Conservation (phyloP, 306 rosid species). For the Castanea crenata region DNA sequence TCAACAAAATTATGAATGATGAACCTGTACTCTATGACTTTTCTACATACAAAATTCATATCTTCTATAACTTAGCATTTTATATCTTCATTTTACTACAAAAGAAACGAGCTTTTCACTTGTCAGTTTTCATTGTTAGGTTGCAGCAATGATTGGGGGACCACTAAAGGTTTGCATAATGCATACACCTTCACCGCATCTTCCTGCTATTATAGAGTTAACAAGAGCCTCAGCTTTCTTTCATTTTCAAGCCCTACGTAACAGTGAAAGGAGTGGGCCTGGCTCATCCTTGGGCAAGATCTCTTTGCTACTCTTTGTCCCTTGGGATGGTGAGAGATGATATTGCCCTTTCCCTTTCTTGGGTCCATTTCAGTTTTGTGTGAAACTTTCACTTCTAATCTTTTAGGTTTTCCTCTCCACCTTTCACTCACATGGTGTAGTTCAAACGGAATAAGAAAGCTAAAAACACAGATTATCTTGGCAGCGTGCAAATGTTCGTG, state of each 20-base stretch:
- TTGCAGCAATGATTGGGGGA: constrained; percentile 35
- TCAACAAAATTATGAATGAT: neutral
- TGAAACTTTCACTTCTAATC: constrained; percentile 17
- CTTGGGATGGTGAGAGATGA: constrained; percentile 48
- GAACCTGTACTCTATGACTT: neutral
- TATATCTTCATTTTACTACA: neutral
- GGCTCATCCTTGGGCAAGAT: constrained; percentile 48
- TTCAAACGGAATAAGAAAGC: neutral
- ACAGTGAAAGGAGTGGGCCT: constrained; percentile 43
- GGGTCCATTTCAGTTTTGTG: constrained; percentile 40
- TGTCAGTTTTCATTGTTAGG: constrained; percentile 16
- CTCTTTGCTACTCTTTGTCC: constrained; percentile 66
- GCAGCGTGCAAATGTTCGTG: neutral
- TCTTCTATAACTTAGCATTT: neutral
- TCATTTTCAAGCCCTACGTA: constrained; percentile 41
- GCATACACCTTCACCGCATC: constrained; percentile 21
- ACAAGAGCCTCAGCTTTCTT: constrained; percentile 32
- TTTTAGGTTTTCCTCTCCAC: constrained; percentile 11
- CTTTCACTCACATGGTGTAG: constrained; percentile 39
- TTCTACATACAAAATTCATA: neutral
- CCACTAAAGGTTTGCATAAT: constrained; percentile 42
- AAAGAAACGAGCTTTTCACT: constrained; percentile 19
- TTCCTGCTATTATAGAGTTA: constrained; percentile 25
- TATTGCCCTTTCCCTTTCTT: constrained; percentile 48
- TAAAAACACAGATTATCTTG: constrained; percentile 26